Percentiles rank a stretch among this genome's conserved stretches.
Conservation (phyloP, 2,329 filamentous ascomycete genomes). For the Colletotrichum coccodes region DNA sequence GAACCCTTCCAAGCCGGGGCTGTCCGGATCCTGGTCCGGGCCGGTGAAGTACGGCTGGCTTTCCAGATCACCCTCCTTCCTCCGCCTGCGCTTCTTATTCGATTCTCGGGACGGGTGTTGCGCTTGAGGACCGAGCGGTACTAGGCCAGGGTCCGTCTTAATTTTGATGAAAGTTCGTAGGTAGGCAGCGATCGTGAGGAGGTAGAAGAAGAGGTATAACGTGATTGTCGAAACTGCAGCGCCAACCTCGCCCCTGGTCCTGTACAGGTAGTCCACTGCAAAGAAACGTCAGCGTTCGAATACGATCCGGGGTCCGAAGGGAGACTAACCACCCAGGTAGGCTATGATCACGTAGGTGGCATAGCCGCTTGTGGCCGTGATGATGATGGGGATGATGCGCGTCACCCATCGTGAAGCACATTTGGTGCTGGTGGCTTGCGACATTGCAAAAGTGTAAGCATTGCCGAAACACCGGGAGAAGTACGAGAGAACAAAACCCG, state of each 20-base stretch:
- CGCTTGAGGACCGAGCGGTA: slow-evolving; percentile 64
- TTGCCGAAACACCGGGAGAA: slow-evolving; percentile 2
- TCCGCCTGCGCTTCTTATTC: slow-evolving; percentile 37
- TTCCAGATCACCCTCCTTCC: slow-evolving; percentile 44
- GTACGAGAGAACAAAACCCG: background rate
- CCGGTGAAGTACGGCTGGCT: slow-evolving; percentile 45
- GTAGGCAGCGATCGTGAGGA: slow-evolving; percentile 75
- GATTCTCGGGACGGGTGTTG: slow-evolving; percentile 26
- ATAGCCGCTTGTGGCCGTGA: slow-evolving; percentile 74
- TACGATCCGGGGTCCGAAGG: background rate
- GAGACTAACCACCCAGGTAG: slow-evolving; percentile 71
- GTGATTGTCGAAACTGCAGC: slow-evolving; percentile 76
- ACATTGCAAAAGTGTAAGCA: slow-evolving; percentile 26
- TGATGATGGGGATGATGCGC: slow-evolving; percentile 75
- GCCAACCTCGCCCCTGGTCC: slow-evolving; percentile 55
- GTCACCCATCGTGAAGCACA: slow-evolving; percentile 68
- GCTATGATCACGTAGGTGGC: slow-evolving; percentile 77
- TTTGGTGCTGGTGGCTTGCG: slow-evolving; percentile 43
- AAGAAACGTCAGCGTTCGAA: background rate
- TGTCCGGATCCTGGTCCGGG: slow-evolving; percentile 64
- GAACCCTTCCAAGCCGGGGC: slow-evolving; percentile 77
- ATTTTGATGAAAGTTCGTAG: slow-evolving; percentile 76
- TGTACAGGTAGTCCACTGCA: slow-evolving; percentile 78
- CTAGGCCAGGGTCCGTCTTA: slow-evolving; percentile 76
- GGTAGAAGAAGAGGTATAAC: slow-evolving; percentile 77